phyloP scores from a whole-genome alignment of 345 rosid genomes.

The Eucalyptus curtisii region DNA sequence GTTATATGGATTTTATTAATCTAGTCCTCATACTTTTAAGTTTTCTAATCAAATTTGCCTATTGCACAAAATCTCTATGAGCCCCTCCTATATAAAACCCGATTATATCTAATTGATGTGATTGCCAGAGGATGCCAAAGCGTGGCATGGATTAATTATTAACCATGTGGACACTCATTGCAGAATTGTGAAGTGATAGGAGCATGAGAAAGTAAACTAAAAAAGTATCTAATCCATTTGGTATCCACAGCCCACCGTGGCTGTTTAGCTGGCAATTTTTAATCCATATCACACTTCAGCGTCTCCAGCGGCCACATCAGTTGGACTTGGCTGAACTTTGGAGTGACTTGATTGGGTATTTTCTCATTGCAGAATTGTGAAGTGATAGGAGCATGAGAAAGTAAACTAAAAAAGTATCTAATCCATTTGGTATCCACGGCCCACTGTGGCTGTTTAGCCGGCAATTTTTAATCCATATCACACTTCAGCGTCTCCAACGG shows the following conservation, averaged over 20 bases:
- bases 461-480: background rate
- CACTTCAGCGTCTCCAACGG: background rate
- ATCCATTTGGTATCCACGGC: background rate
- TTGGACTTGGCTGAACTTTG: background rate
- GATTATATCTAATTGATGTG: background rate
- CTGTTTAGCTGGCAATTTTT: fast-evolving
- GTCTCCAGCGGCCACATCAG: background rate
- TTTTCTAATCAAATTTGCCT: background rate
- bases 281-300: background rate
- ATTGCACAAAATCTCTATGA: background rate
- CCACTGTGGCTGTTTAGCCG: fast-evolving
- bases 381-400: background rate
- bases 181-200: background rate
- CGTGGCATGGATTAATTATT: background rate
- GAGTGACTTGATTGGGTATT: background rate
- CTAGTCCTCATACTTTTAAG: background rate
- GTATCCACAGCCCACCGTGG: background rate
- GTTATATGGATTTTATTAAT: background rate
- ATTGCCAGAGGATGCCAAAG: background rate
- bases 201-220: background rate
- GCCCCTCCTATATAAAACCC: background rate
- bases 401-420: fast-evolving
- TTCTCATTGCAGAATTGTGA: background rate
- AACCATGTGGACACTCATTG: background rate
- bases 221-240: background rate